These are phyloP conservation scores for Saccharomycopsis lassenensis DNA, from an alignment of 805 yeast genomes.

Conservation along the genomic window DNA sequence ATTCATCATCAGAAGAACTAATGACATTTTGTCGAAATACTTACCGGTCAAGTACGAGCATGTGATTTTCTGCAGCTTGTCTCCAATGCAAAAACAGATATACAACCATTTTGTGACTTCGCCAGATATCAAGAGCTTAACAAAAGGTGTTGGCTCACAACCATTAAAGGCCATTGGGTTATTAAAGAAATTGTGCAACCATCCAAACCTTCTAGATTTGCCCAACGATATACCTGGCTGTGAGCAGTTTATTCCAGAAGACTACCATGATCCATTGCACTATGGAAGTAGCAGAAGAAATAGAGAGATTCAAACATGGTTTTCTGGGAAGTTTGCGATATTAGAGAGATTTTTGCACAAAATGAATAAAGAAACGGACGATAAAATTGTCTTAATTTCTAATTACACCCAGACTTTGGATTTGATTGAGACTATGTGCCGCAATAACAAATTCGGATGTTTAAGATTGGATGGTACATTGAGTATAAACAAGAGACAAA, in stretches of 20 bases:
- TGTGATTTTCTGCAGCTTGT: slow-evolving; percentile 81
- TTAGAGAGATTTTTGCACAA: slow-evolving; percentile 74
- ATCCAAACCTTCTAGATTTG: slow-evolving; percentile 74
- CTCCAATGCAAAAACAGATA: slow-evolving; percentile 62
- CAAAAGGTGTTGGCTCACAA: slow-evolving; percentile 65
- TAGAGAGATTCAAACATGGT: slow-evolving; percentile 66
- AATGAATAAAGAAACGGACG: slow-evolving; percentile 73
- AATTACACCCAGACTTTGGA: slow-evolving; percentile 94
- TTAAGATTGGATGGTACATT: slow-evolving; percentile 87
- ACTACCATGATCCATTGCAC: slow-evolving; percentile 40
- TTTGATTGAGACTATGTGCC: slow-evolving; percentile 77
- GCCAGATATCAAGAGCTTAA: slow-evolving; percentile 57
- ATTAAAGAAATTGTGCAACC: slow-evolving; percentile 85
- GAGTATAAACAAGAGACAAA: slow-evolving; percentile 86
- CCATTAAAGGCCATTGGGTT: slow-evolving; percentile 85
- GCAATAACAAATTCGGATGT: slow-evolving; percentile 60
- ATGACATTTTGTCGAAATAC: slow-evolving; percentile 87
- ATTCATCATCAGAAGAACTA: slow-evolving; percentile 89
- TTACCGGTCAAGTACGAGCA: slow-evolving; percentile 94
- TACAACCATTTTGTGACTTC: slow-evolving; percentile 70
- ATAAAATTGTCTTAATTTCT: slow-evolving; percentile 88
- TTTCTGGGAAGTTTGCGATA: slow-evolving; percentile 78
- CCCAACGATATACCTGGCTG: slow-evolving; percentile 72
- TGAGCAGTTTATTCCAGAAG: slow-evolving; percentile 59
- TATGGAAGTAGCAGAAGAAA: slow-evolving; percentile 46